Conservation (phyloP, 805 yeast genomes). For the Candida krabiensis region DNA sequence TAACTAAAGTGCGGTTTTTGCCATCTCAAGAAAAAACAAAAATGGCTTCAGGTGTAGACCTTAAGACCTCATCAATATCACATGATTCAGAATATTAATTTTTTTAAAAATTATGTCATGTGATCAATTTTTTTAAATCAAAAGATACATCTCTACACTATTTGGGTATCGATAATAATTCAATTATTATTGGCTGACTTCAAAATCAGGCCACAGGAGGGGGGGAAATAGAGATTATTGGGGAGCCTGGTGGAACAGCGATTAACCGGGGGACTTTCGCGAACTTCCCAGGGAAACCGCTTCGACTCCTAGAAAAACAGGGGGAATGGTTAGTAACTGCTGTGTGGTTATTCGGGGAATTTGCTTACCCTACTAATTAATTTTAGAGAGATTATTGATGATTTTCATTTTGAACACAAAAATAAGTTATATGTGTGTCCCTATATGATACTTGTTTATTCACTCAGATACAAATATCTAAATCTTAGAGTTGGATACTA, state of each 20-base stretch:
- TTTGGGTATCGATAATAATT: conserved; percentile 8
- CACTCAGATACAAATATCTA: no score
- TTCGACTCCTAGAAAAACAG: no score
- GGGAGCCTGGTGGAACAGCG: no score
- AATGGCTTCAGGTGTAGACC: not conserved
- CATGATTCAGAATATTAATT: conserved; percentile 5
- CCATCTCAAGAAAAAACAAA: not conserved
- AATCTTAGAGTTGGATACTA: no score
- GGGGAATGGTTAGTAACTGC: no score
- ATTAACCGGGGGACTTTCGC: not conserved
- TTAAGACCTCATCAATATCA: conserved; percentile 5
- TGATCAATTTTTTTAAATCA: not conserved
- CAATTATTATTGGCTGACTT: conserved; percentile 17
- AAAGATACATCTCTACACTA: conserved; percentile 4
- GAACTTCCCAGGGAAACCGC: no score
- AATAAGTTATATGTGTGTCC: not conserved
- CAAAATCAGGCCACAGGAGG: conserved; percentile 15
- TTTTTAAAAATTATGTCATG: conserved; percentile 2
- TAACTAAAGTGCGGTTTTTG: not conserved
- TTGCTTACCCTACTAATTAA: no score
- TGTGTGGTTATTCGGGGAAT: no score
- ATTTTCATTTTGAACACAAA: not conserved
- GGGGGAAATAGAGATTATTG: not conserved
- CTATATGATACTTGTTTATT: no score
- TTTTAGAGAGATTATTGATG: no score